A percentile compares a stretch with the other conserved stretches of the same genome.
These are phyloP conservation scores for Huntiella bhutanensis DNA, from an alignment of 2,329 filamentous ascomycete species.

Conservation along the genomic window DNA sequence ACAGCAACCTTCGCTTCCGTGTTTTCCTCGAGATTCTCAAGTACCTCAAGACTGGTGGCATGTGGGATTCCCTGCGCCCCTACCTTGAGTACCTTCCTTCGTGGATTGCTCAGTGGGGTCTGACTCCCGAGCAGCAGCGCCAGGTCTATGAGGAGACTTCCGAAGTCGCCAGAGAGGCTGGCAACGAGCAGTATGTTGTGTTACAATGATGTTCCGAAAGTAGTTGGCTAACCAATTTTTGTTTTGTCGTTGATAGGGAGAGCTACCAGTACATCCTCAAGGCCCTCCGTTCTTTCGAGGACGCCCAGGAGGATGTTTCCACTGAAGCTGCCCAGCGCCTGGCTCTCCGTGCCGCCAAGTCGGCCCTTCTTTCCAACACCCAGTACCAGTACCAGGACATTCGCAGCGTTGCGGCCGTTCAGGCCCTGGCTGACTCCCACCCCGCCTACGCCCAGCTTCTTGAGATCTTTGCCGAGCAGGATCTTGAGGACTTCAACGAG, in stretches of 20 bases:
- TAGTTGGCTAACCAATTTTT: not conserved
- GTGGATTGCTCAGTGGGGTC: constrained; percentile 72
- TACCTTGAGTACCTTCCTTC: constrained; percentile 66
- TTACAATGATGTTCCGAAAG: not conserved
- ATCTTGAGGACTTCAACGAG: constrained; percentile 87
- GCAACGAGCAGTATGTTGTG: constrained; percentile 50
- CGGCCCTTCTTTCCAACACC: constrained; percentile 31
- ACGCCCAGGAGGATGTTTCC: constrained; percentile 33
- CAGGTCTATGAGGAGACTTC: constrained; percentile 70
- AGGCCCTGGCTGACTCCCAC: constrained; percentile 71
- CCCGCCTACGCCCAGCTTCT: constrained; percentile 77
- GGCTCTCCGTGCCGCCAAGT: constrained; percentile 36
- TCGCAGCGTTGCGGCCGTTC: constrained; percentile 62
- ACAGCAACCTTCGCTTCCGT: constrained; percentile 68
- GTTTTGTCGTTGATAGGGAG: constrained; percentile 21
- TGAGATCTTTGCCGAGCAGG: constrained; percentile 86
- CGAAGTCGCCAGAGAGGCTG: constrained; percentile 59
- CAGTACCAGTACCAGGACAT: constrained; percentile 64
- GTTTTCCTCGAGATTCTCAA: constrained; percentile 78
- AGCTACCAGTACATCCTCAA: constrained; percentile 50
- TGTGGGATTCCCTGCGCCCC: constrained; percentile 68
- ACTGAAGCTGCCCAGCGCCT: constrained; percentile 42
- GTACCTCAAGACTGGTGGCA: constrained; percentile 54
- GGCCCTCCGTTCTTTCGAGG: constrained; percentile 41
- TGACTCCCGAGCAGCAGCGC: constrained; percentile 63